Evolutionary conservation across 148 eudicot genomes (phyloP), one percentile per base, ranked within the genome.

Genomic region (Simmondsia chinensis): DNA sequence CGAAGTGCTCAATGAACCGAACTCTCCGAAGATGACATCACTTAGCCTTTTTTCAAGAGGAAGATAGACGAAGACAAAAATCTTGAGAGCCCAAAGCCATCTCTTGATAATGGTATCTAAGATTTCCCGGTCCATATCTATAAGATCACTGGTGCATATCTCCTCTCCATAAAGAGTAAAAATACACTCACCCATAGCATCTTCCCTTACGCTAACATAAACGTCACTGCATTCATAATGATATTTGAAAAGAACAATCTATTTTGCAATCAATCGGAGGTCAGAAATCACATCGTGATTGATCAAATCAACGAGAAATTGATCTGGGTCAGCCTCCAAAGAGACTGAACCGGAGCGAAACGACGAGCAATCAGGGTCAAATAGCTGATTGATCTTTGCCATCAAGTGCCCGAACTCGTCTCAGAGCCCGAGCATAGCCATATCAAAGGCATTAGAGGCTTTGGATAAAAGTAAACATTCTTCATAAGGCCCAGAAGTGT

Each of bases 91-190:
- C 25, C 43, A 47, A 7, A 56, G 43, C 96, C 96, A 88, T 30
- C 63, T 68, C 61, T 65, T 78, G 57, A 88, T 72, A 55, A 57
- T 73, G 24, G 64, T 41, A 30, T 71, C 70, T 41, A 87, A 39
- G 28, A 30, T 31, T 20, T 25, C 28, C 81, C 89, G 80, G 16
- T 72, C 75, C 74, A 77, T 68, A 54, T 37, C 75, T 28, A 56
- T 43, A 17, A 80, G 64, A 31, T 83, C 94, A 4, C 83, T 94
- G 1, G 75, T 75, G 64, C 86, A 69, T 19, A 68, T 22, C 8
- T 58, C 69, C 46, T 83, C 78, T 40, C 75, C 44, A 10, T 69
- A 50, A 27, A 83, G 63, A 27, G 41, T 45, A 9, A 50, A 43
- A 32, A 83, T 43, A 20, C 67, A 68, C 46, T 83, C 94, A 13